Base-by-base conservation (phyloP, 2,329 filamentous ascomycete genomes). In the Claviceps capensis region DNA sequence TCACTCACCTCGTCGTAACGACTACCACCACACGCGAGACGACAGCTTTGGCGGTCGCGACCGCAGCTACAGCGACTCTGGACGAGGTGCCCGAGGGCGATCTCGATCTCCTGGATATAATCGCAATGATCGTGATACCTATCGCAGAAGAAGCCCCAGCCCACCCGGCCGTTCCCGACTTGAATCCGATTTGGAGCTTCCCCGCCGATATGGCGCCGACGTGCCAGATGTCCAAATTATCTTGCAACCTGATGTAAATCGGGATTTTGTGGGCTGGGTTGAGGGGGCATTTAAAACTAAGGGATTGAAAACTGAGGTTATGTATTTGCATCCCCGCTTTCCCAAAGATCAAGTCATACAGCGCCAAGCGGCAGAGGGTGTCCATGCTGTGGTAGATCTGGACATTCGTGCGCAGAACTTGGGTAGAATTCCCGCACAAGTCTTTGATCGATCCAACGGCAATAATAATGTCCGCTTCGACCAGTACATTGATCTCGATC, bases 201-300 rank as follows among this genome's bases (percentile, higher is more conserved):
- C 88, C 44, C 79, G 82, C 52, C 77, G 89, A 53, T 79, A 82
- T 53, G 82, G 86, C 4, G 72, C 77, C 53, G 81, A 93, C 57
- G 82, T 96, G 22, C 90, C 91, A 2, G 89, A 97, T 60, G 85
- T 96, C 16, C 89, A 96, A 64, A 81, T 97, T 34, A 79, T 96
- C 30, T 78, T 94, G 5, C 74, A 91, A 45, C 83, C 91, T 57
- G 82, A 89, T 58, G 76, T 94, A 13, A 81, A 84, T 54, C 76
- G 85, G 54, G 83, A 88, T 52, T 96, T 95, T 61, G 81, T 95
- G 49, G 76, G 76, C 50, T 95, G 87, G 78, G 83, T 95, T 11
- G 86, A 95, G 63, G 77, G 78, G 37, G 78, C 82, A 0, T 94
- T 97, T 64, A 75, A 78, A 53, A 75, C 78, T 37, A 82, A 83